A percentile compares a stretch with the other conserved stretches of the same genome.
Conservation (phyloP, 2,329 filamentous ascomycete species). For the Pseudogymnoascus destructans region DNA sequence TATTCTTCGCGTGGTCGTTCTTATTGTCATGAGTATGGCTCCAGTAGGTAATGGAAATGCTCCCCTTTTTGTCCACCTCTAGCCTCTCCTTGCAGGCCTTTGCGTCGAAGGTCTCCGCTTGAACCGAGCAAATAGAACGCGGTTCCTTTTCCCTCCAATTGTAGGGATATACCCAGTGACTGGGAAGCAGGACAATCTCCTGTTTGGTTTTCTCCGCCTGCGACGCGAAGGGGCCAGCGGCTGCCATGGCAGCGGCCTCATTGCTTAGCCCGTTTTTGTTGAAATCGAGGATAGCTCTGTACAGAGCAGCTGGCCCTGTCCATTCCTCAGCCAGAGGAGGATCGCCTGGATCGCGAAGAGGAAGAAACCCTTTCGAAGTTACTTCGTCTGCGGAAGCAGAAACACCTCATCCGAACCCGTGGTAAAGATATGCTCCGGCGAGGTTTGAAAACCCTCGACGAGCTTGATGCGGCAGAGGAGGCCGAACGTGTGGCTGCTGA, state of each 20-base stretch:
- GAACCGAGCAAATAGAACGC: neutral
- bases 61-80: neutral
- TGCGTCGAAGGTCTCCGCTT: neutral
- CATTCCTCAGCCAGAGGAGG: neutral
- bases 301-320: neutral
- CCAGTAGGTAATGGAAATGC: neutral
- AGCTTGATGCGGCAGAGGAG: too few relatives aligned
- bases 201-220: constrained; percentile 4
- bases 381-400: too few relatives aligned
- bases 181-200: constrained; percentile 18
- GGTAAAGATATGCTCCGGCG: too few relatives aligned
- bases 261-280: neutral
- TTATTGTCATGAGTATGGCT: neutral
- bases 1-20: neutral
- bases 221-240: neutral
- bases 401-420: too few relatives aligned
- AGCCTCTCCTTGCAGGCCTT: neutral
- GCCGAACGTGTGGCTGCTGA: too few relatives aligned
- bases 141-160: constrained; percentile 15
- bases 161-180: constrained; percentile 21
- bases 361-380: too few relatives aligned
- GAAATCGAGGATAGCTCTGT: neutral
- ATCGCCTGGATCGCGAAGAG: too few relatives aligned
- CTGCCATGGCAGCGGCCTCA: neutral
- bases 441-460: too few relatives aligned